Conservation (phyloP, 768 basidiomycete species). For the Porpolomopsis calyptriformis region DNA sequence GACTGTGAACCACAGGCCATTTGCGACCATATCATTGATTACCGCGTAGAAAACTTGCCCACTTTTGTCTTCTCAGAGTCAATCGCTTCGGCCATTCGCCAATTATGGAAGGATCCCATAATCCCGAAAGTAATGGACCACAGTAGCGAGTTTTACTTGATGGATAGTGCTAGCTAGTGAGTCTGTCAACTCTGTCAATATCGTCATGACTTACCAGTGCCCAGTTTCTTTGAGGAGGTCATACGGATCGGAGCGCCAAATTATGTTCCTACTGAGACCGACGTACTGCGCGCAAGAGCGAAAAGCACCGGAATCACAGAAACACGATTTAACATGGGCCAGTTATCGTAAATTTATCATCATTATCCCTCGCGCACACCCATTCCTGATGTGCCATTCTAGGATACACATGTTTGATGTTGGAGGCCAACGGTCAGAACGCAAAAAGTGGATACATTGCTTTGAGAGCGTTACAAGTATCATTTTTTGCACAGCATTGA, state of each 20-base stretch:
- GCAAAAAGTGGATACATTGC: constrained; percentile 74
- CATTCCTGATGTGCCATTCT: constrained; percentile 1
- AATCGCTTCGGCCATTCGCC: constrained; percentile 56
- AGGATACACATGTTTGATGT: constrained; percentile 70
- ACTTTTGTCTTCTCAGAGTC: constrained; percentile 45
- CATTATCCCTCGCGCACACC: background rate
- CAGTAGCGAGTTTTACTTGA: constrained; percentile 75
- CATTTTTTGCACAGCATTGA: constrained; percentile 57
- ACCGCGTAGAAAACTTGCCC: constrained; percentile 35
- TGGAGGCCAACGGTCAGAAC: constrained; percentile 68
- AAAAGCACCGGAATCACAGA: constrained; percentile 89
- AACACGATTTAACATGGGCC: constrained; percentile 69
- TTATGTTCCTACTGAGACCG: constrained; percentile 80
- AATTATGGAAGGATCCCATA: constrained; percentile 63
- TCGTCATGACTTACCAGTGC: background rate
- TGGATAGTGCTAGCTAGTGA: constrained; percentile 90
- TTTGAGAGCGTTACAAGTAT: constrained; percentile 54
- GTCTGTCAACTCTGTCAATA: constrained; percentile 19
- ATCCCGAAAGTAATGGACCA: constrained; percentile 46
- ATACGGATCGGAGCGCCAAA: constrained; percentile 69
- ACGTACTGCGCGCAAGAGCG: constrained; percentile 78
- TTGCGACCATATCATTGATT: constrained; percentile 56
- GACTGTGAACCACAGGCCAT: constrained; percentile 16
- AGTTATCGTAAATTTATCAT: constrained; percentile 43
- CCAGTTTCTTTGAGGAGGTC: constrained; percentile 78